These are phyloP conservation scores for Xylaria sp. DNA, from an alignment of 2,329 filamentous ascomycete species.

Conservation along the genomic window DNA sequence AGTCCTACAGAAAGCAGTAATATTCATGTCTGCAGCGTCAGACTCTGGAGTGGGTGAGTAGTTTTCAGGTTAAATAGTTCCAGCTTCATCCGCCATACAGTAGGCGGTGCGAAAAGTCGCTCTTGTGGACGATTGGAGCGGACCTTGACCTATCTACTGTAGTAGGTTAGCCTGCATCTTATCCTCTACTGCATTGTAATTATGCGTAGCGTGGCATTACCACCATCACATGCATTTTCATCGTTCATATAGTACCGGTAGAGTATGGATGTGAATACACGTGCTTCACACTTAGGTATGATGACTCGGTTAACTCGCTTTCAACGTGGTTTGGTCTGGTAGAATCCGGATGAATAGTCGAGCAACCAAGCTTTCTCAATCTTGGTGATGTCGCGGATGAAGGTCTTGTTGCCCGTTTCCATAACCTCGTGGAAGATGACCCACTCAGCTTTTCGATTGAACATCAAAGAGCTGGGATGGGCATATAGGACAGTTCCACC, in stretches of 20 bases:
- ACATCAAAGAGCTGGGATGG: constrained; percentile 92
- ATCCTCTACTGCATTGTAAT: too few species aligned
- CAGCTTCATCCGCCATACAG: not conserved
- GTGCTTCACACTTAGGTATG: not conserved
- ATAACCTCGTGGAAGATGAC: constrained; percentile 94
- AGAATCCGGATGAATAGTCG: constrained; percentile 87
- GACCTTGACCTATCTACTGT: not conserved
- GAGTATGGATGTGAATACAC: too few species aligned
- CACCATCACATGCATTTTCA: not conserved
- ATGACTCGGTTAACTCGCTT: not conserved
- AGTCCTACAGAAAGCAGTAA: too few species aligned
- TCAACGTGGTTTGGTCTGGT: constrained; percentile 58
- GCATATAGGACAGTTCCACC: constrained; percentile 80
- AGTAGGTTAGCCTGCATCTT: not conserved
- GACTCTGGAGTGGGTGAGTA: not conserved
- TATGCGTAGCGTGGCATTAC: not conserved
- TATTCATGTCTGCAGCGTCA: too few species aligned
- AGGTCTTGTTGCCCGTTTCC: constrained; percentile 87
- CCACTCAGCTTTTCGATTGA: constrained; percentile 96
- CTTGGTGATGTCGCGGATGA: constrained; percentile 89
- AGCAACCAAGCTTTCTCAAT: constrained; percentile 92
- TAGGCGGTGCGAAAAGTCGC: not conserved
- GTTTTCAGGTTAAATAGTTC: not conserved
- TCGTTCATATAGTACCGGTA: not conserved
- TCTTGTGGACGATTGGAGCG: not conserved